Conservation (phyloP, 305 asterid genomes). For the Striga hermonthica region DNA sequence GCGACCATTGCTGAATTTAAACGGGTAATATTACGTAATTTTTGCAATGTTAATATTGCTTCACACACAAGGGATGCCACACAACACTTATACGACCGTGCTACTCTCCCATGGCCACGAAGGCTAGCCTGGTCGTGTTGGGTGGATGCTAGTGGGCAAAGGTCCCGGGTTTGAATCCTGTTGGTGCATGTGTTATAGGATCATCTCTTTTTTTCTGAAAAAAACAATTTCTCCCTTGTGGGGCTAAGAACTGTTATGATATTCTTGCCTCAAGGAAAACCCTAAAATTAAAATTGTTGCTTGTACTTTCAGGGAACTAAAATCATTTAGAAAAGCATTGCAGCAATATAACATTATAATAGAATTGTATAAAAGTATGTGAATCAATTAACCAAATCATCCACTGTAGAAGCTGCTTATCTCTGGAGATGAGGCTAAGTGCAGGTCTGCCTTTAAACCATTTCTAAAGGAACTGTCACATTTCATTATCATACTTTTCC, state of each 20-base stretch:
- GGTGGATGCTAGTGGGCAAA: too few relatives aligned
- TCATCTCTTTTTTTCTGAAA: too few relatives aligned
- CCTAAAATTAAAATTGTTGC: background rate
- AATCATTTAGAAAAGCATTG: too few relatives aligned
- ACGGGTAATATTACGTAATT: slow-evolving; percentile 54
- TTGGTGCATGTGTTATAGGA: too few relatives aligned
- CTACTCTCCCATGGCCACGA: background rate
- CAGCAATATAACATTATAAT: too few relatives aligned
- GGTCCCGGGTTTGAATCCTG: too few relatives aligned
- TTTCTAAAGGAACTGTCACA: background rate
- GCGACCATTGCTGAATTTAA: slow-evolving; percentile 71
- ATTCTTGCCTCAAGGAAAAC: background rate
- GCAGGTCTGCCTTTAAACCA: background rate
- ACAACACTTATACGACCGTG: slow-evolving; percentile 9
- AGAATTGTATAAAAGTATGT: background rate
- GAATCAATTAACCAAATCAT: background rate
- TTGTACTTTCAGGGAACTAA: background rate
- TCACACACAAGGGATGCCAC: background rate
- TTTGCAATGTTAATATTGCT: slow-evolving; percentile 18
- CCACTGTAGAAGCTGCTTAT: background rate
- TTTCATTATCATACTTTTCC: slow-evolving; percentile 3
- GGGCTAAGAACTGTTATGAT: slow-evolving; percentile 20
- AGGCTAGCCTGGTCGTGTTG: too few relatives aligned
- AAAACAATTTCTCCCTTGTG: background rate
- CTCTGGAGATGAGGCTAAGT: background rate